A percentile compares a stretch with the other conserved stretches of the same genome.
These are phyloP conservation scores for Hortiboletus flavorubellus DNA, from an alignment of 768 basidiomycete species.

Conservation along the genomic window DNA sequence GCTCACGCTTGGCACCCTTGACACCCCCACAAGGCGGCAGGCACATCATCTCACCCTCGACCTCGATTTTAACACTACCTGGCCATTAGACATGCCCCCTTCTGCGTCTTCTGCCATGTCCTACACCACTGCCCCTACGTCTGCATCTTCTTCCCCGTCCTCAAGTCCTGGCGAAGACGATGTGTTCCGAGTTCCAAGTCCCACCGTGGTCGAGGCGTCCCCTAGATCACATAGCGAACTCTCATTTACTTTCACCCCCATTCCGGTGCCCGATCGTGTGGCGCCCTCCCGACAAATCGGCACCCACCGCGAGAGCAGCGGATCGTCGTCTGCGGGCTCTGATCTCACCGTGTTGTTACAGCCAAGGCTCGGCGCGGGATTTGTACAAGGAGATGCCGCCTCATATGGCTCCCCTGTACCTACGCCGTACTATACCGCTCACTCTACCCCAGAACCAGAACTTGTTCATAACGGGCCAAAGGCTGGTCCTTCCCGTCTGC, in stretches of 20 bases:
- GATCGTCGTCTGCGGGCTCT: conserved; percentile 18
- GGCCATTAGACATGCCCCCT: conserved; percentile 12
- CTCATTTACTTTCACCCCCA: conserved; percentile 10
- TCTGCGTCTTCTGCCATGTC: conserved; percentile 24
- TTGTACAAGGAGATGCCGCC: conserved; percentile 6
- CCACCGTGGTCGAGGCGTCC: background rate
- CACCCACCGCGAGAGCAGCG: conserved; percentile 1
- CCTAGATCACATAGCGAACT: background rate
- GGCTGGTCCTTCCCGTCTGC: conserved; percentile 29
- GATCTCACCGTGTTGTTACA: conserved; percentile 21
- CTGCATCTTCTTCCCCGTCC: conserved; percentile 7
- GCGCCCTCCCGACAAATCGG: background rate
- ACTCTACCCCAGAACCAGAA: conserved; percentile 30
- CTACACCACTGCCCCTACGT: conserved; percentile 16
- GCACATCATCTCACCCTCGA: conserved; percentile 21
- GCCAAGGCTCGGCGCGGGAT: background rate
- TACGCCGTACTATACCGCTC: conserved; percentile 34
- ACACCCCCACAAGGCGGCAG: conserved; percentile 4
- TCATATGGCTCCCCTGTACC: conserved; percentile 17
- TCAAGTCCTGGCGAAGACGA: conserved; percentile 13
- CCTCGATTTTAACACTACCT: conserved; percentile 20
- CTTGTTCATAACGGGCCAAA: conserved; percentile 12
- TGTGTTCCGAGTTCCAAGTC: conserved; percentile 5
- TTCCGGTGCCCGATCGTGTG: conserved; percentile 1
- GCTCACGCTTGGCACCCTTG: no score